Base-by-base conservation (phyloP, 805 yeast species). In the Cyberlindnera galapagoensis region DNA sequence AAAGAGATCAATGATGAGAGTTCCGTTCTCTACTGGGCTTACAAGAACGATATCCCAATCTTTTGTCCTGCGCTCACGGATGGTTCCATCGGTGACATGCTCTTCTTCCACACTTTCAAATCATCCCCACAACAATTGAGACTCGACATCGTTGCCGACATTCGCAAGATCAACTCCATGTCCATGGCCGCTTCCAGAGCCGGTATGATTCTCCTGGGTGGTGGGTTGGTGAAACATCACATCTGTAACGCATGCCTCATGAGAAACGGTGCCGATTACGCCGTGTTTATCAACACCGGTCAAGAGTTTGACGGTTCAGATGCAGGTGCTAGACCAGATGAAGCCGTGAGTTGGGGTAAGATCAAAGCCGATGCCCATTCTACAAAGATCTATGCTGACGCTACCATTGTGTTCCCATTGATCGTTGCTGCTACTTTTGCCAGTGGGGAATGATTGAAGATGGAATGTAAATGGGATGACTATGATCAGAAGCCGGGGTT, bases 251-350 rank as follows among this genome's bases (percentile, higher is more conserved):
- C 99, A 10, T 90, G 97, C 56, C 67, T 92, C 48, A 92, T 92
- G 99, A 81, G 99, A 68, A 94, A 92, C 51, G 99, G 99, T 51
- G 98, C 99, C 15, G 99, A 92, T 57, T 86, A 80, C 55, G 97
- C 98, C 6, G 96, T 92, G 13, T 92, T 75, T 61, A 90, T 92
- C 57, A 92, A 92, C 61, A 92, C 99, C 11, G 98, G 96, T 28
- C 97, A 92, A 63, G 99, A 92, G 57, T 92, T 87, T 50, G 99
- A 92, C 55, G 98, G 98, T 28, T 85, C 96, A 16, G 98, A 92
- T 59, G 97, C 98, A 9, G 98, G 98, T 44, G 98, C 98, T 6
- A 76, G 98, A 57, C 97, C 97, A 1, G 98, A 92, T 57, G 99
- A 92, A 63, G 98, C 98, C 18, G 82, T 92, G 33, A 82, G 95